phyloP scores from a whole-genome alignment of 2,329 filamentous ascomycete species.

The Tolypocladium sp. region DNA sequence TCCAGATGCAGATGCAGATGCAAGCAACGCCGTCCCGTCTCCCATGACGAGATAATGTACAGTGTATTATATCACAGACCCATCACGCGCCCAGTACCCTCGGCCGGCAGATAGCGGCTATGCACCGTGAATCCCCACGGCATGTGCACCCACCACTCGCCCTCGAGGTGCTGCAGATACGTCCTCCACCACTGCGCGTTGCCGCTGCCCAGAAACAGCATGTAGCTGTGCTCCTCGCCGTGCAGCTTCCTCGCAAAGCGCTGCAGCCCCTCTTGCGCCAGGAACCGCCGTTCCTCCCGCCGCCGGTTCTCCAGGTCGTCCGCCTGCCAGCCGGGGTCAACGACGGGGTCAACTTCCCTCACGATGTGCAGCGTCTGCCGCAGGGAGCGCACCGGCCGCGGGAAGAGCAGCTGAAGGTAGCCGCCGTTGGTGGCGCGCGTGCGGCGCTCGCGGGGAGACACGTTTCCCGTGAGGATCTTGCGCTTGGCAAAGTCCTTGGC shows the following conservation, averaged over 20 bases:
- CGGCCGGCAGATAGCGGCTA: conserved; percentile 4
- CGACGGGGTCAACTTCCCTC: conserved; percentile 14
- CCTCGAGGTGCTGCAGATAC: conserved; percentile 13
- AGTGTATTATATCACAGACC: background rate
- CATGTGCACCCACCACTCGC: conserved; percentile 18
- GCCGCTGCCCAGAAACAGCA: conserved; percentile 15
- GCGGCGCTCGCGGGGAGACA: conserved; percentile 11
- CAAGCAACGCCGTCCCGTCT: background rate
- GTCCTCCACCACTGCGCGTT: conserved; percentile 16
- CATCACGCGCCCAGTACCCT: background rate
- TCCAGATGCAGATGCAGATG: background rate
- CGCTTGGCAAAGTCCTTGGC: conserved; percentile 17
- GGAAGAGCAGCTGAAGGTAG: conserved; percentile 12
- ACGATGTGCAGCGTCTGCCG: conserved; percentile 16
- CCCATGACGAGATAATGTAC: background rate
- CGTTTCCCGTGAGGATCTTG: conserved; percentile 3
- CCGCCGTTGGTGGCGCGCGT: conserved; percentile 10
- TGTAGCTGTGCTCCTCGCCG: conserved; percentile 11
- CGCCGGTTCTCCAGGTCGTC: conserved; percentile 13
- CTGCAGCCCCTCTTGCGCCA: conserved; percentile 11
- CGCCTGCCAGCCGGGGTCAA: conserved; percentile 16
- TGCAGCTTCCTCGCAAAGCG: conserved; percentile 11
- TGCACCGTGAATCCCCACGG: conserved; percentile 15
- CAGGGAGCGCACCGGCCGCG: conserved; percentile 10
- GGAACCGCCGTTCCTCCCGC: conserved; percentile 10